phyloP scores from a whole-genome alignment of 495 filamentous ascomycete genomes.

The Chaetomidium leptoderma region DNA sequence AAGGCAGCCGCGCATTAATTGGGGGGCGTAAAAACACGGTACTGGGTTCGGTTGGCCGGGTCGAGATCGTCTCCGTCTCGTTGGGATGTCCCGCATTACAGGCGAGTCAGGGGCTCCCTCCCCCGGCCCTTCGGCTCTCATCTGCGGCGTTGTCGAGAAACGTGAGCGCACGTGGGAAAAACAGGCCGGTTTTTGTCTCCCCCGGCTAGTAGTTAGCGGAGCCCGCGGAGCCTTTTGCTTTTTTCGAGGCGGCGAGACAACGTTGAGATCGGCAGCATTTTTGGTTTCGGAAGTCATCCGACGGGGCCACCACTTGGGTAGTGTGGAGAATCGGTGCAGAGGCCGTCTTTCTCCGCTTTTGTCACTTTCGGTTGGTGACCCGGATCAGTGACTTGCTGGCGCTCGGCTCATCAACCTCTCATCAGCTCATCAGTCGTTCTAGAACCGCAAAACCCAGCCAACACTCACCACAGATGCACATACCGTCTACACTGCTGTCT shows the following conservation, averaged over 20 bases:
- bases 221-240: not conserved
- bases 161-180: too few relatives aligned
- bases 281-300: slow-evolving; percentile 18
- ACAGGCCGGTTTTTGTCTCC: too few relatives aligned
- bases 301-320: slow-evolving; percentile 3
- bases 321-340: not conserved
- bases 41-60: not conserved
- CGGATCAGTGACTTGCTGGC: not conserved
- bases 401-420: too few relatives aligned
- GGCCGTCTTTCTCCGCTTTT: slow-evolving; percentile 5
- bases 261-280: slow-evolving; percentile 4
- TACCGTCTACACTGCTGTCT: not conserved
- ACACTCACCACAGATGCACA: too few relatives aligned
- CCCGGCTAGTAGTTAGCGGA: too few relatives aligned
- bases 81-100: slow-evolving; percentile 4
- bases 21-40: not conserved
- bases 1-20: not conserved
- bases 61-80: slow-evolving; percentile 1
- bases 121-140: not conserved
- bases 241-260: not conserved
- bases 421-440: too few relatives aligned
- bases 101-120: slow-evolving; percentile 6
- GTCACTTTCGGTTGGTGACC: not conserved
- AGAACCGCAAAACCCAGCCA: too few relatives aligned
- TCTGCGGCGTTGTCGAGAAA: too few relatives aligned